Evolutionary conservation across 2,329 filamentous ascomycete genomes (phyloP), one percentile per base, ranked within the genome.

Genomic region (Onygenales sp.): DNA sequence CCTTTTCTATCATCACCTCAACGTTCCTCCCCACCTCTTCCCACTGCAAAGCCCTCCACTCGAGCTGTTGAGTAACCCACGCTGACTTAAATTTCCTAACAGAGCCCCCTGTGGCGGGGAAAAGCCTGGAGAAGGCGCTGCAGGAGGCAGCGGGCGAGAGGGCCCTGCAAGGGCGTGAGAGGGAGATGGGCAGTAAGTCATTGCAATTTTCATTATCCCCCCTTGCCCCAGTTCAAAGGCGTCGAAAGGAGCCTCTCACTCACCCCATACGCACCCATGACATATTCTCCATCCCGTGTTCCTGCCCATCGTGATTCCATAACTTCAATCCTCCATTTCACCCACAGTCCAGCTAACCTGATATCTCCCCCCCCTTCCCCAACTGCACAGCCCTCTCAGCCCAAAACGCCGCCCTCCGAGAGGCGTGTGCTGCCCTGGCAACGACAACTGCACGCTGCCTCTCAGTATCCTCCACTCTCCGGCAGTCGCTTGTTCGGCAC

Each of bases 61-160:
- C 33, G 27, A 47, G 36, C 21, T 27, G 1, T 27, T 27, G 21
- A 27, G 21, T 49, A 14, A 35, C 4, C 2, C 3, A 38, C 27
- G 50, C 50, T 52, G 50, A 52, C 32, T 14, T 11, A 3, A 33
- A 32, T 44, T 47, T 56, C 57, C 43, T 5, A 27, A 56, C 55
- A 35, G 58, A 60, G 35, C 57, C 54, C 17, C 60, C 60, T 21
- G 58, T 57, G 35, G 61, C 59, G 32, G 61, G 61, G n/a, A 59
- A 49, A 48, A 61, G 58, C 27, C 59, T 63, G 8, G 54, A 57
- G 17, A 57, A 54, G 14, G 56, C 58, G 10, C 50, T 60, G 36
- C 51, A 36, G 33, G 57, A 59, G 36, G 21, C 32, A 21, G 36
- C 42, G 13, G 13, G 32, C 2, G 42, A 21, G 14, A 35, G 21